A percentile compares a stretch with the other conserved stretches of the same genome.
Evolutionary conservation across 176 grass and related monocot genomes (phyloP).

Genomic region (Panicum miliaceum): DNA sequence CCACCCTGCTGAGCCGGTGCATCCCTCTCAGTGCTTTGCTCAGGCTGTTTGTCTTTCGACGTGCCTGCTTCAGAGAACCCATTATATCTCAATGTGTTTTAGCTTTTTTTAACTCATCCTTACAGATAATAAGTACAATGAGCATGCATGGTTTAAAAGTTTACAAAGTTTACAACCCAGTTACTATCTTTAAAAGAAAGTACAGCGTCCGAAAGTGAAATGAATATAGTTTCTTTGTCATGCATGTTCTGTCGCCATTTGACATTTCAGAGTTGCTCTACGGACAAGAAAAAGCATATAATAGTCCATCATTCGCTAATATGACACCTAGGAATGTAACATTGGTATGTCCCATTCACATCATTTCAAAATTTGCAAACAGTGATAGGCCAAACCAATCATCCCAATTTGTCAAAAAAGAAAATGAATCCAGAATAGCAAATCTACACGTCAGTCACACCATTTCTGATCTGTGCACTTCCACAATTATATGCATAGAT

Average conservation of each 20-base stretch:
- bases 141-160: not conserved
- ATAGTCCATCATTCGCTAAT: not conserved
- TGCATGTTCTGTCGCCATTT: not conserved
- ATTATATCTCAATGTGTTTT: not conserved
- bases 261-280: not conserved
- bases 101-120: not conserved
- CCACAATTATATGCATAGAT: not conserved
- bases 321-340: slow-evolving; percentile 15
- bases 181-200: not conserved
- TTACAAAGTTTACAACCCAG: not conserved
- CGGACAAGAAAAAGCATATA: too few relatives aligned
- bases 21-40: slow-evolving; percentile 34
- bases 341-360: not conserved
- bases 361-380: slow-evolving; percentile 12
- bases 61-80: slow-evolving; percentile 49
- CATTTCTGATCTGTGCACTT: slow-evolving; percentile 7
- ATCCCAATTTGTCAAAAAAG: slow-evolving; percentile 1
- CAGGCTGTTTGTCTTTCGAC: slow-evolving; percentile 64
- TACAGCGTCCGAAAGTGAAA: not conserved
- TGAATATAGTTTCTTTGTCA: not conserved
- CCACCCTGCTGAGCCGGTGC: slow-evolving; percentile 45
- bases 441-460: not conserved
- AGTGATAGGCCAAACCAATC: not conserved
- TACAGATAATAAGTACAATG: slow-evolving; percentile 8
- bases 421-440: not conserved